Percentiles rank a stretch among this genome's conserved stretches.
phyloP scores from a whole-genome alignment of 148 eudicot genomes.

The Salicornia ramosissima region DNA sequence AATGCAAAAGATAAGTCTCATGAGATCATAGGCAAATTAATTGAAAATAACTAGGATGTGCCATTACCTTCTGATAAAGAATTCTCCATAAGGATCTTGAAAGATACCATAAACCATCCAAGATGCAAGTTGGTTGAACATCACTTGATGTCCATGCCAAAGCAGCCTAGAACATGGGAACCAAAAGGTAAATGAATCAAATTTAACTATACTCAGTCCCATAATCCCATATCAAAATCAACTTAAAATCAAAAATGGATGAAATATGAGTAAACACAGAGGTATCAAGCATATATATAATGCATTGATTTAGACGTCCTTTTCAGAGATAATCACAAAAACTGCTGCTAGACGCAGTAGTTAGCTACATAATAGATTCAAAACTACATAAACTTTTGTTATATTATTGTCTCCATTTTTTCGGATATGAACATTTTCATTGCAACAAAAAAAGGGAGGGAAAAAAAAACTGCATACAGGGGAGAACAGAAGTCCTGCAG shows the following conservation, averaged over 20 bases:
- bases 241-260: not conserved
- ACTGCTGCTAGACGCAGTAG: not conserved
- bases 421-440: too few species aligned
- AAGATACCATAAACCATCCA: conserved; percentile 98
- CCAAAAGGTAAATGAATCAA: not conserved
- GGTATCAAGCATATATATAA: not conserved
- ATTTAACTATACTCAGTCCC: not conserved
- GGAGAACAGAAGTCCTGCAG: too few species aligned
- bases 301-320: not conserved
- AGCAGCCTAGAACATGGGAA: conserved; percentile 55
- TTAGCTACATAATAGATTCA: not conserved
- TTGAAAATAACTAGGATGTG: not conserved
- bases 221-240: not conserved
- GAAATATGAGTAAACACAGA: not conserved
- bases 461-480: not conserved
- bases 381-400: not conserved
- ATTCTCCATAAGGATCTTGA: conserved; percentile 87
- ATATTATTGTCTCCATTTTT: too few species aligned
- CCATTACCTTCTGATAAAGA: conserved; percentile 72
- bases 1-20: not conserved
- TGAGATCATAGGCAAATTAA: not conserved
- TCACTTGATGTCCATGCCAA: conserved; percentile 99
- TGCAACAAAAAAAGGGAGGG: too few species aligned
- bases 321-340: not conserved
- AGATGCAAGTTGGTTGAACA: conserved; percentile 91